Conservation (phyloP, 305 asterid species). For the Rubia tinctorum region DNA sequence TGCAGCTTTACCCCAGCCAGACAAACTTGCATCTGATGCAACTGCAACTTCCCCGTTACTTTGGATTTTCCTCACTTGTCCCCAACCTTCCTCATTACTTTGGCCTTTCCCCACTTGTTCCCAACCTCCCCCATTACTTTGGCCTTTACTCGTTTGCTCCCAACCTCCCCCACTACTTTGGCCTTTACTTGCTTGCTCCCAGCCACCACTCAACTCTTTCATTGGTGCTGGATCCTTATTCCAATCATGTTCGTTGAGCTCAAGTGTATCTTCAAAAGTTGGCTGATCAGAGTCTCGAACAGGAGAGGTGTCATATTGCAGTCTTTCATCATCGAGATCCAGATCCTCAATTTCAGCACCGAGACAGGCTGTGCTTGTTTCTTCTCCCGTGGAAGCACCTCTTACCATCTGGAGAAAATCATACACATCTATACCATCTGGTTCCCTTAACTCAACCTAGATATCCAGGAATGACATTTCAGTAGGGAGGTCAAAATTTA, state of each 20-base stretch:
- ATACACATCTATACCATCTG: constrained; percentile 68
- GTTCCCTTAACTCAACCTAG: constrained; percentile 63
- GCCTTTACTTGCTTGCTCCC: constrained; percentile 14
- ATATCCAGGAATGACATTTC: constrained; percentile 10
- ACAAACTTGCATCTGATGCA: constrained; percentile 16
- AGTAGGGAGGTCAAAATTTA: neutral
- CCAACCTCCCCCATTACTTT: constrained; percentile 15
- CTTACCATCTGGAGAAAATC: constrained; percentile 83
- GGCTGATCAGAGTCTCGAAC: constrained; percentile 67
- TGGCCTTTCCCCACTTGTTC: constrained; percentile 6
- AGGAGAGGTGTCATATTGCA: constrained; percentile 65
- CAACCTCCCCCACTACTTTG: constrained; percentile 1
- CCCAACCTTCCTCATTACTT: neutral
- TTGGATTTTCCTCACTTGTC: neutral
- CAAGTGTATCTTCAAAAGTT: constrained; percentile 66
- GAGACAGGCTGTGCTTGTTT: constrained; percentile 62
- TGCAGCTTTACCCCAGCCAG: constrained; percentile 13
- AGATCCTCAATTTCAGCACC: constrained; percentile 77
- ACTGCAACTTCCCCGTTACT: neutral
- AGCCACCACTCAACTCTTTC: constrained; percentile 21
- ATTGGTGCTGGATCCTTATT: constrained; percentile 21
- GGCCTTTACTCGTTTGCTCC: neutral
- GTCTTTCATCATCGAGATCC: constrained; percentile 49
- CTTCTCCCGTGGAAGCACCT: constrained; percentile 47
- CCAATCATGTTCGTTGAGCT: constrained; percentile 37